phyloP scores from a whole-genome alignment of 208 protist genomes.

The Trypanosoma brucei region DNA sequence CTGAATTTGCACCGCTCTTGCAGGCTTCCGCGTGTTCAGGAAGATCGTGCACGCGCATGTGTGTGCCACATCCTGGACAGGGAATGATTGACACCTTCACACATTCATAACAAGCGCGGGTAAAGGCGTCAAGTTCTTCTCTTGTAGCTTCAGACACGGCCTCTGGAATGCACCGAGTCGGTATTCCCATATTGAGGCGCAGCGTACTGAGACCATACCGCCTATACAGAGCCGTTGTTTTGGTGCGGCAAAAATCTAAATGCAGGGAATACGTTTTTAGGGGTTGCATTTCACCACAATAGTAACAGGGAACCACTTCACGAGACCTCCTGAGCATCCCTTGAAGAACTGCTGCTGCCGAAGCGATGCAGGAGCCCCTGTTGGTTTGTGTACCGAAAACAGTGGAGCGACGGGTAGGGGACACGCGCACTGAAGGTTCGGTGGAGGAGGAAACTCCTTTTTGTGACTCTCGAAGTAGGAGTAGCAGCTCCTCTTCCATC shows the following conservation, averaged over 20 bases:
- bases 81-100: constrained; percentile 51
- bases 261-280: constrained; percentile 49
- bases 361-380: constrained; percentile 16
- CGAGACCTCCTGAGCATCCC: constrained; percentile 58
- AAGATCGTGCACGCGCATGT: constrained; percentile 60
- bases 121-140: constrained; percentile 36
- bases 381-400: not conserved
- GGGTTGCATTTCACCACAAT: constrained; percentile 58
- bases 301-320: constrained; percentile 65
- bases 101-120: constrained; percentile 33
- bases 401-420: not conserved
- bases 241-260: constrained; percentile 37
- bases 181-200: constrained; percentile 18
- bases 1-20: constrained; percentile 34
- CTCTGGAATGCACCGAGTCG: constrained; percentile 20
- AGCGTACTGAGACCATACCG: constrained; percentile 22
- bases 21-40: constrained; percentile 73
- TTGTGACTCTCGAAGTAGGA: not conserved
- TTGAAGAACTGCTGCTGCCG: constrained; percentile 42
- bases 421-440: not conserved
- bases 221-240: constrained; percentile 31
- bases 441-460: not conserved
- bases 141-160: constrained; percentile 9
- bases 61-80: constrained; percentile 50
- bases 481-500: not conserved